phyloP scores from a whole-genome alignment of 345 rosid species.

The Boechera stricta region DNA sequence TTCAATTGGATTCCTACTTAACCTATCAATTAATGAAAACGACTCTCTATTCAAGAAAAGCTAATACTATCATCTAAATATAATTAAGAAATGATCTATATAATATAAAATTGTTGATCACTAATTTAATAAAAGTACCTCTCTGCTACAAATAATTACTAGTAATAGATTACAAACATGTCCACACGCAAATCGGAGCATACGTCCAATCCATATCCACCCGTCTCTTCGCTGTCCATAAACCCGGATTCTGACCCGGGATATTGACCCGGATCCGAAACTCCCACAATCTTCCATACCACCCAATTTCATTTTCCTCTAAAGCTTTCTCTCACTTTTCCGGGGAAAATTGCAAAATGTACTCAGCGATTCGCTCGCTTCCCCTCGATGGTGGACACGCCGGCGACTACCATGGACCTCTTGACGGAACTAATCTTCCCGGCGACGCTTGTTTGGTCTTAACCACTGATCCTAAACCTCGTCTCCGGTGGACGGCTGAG shows the following conservation, averaged over 20 bases:
- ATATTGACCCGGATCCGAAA: conserved; percentile 35
- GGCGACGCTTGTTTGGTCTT: conserved; percentile 87
- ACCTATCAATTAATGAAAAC: not conserved
- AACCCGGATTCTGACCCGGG: conserved; percentile 31
- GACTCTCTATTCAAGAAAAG: not conserved
- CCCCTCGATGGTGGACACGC: conserved; percentile 54
- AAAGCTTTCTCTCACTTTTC: conserved; percentile 48
- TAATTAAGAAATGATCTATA: not conserved
- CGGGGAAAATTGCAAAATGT: conserved; percentile 50
- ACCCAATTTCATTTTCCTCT: conserved; percentile 16
- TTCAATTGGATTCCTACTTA: not conserved
- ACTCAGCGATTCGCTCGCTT: conserved; percentile 78
- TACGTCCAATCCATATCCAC: conserved; percentile 47
- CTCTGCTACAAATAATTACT: conserved; percentile 1
- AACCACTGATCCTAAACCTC: conserved; percentile 91
- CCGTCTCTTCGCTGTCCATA: conserved; percentile 43
- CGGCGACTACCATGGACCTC: conserved; percentile 55
- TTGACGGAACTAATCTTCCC: conserved; percentile 69
- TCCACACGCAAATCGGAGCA: conserved; percentile 29
- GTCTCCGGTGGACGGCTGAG: conserved; percentile 93
- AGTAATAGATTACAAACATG: not conserved
- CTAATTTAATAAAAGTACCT: not conserved
- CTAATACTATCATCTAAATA: not conserved
- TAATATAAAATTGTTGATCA: not conserved
- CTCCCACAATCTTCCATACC: conserved; percentile 33